These are phyloP conservation scores for Ascoidea rubescens DNA, from an alignment of 805 yeast genomes.

Conservation along the genomic window DNA sequence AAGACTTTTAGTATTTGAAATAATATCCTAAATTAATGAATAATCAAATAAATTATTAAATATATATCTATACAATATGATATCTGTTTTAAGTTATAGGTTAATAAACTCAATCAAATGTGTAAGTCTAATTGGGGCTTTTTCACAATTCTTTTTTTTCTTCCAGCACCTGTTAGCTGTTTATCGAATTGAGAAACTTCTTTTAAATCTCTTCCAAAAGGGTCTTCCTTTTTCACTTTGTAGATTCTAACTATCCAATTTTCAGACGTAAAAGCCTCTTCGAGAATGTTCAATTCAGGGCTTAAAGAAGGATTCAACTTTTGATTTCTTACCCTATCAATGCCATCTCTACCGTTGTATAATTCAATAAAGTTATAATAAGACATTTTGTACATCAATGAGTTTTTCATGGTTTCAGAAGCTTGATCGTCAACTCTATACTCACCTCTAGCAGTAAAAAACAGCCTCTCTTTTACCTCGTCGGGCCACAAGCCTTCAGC, in stretches of 20 bases:
- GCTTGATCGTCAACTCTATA: slow-evolving; percentile 78
- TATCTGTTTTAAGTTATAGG: too few relatives aligned
- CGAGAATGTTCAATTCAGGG: slow-evolving; percentile 57
- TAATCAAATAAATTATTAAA: too few relatives aligned
- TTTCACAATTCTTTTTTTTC: slow-evolving; percentile 29
- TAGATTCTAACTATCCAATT: slow-evolving; percentile 95
- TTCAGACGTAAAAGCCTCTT: slow-evolving; percentile 89
- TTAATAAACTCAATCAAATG: too few relatives aligned
- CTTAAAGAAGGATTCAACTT: slow-evolving; percentile 37
- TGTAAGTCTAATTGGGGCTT: slow-evolving; percentile 43
- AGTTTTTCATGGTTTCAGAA: slow-evolving; percentile 72
- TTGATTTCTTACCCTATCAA: slow-evolving; percentile 86
- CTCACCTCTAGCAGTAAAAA: slow-evolving; percentile 76
- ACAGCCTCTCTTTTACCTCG: slow-evolving; percentile 78
- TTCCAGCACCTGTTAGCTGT: slow-evolving; percentile 16
- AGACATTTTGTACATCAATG: slow-evolving; percentile 89
- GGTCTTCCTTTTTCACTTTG: slow-evolving; percentile 80
- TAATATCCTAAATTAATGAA: too few relatives aligned
- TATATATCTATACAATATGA: too few relatives aligned
- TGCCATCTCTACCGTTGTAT: slow-evolving; percentile 40
- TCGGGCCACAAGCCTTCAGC: slow-evolving; percentile 99
- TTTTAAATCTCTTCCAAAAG: slow-evolving; percentile 65
- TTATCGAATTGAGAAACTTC: slow-evolving; percentile 43
- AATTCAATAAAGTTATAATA: slow-evolving; percentile 75
- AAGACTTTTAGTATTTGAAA: background rate